Conservation (phyloP, 306 rosid genomes). For the Rosa persica region DNA sequence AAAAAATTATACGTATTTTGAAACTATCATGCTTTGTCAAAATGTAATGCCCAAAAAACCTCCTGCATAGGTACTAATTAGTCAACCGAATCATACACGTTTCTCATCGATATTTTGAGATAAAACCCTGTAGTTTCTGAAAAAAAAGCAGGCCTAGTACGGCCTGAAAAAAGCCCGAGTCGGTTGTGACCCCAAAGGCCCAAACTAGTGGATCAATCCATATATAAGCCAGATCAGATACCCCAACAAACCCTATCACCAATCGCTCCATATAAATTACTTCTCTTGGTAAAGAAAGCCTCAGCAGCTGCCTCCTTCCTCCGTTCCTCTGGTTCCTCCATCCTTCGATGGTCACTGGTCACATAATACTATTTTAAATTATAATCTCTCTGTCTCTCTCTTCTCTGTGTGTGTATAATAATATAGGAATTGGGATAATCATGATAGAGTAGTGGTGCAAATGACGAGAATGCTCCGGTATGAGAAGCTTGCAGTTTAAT, state of each 20-base stretch:
- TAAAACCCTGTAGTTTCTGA: too few relatives aligned
- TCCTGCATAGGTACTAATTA: too few relatives aligned
- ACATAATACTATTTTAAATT: background rate
- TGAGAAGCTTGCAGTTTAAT: conserved; percentile 49
- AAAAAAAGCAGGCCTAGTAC: too few relatives aligned
- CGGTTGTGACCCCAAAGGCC: background rate
- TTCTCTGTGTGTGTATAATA: background rate
- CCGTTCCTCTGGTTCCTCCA: too few relatives aligned
- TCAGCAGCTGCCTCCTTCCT: background rate
- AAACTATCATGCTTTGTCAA: too few relatives aligned
- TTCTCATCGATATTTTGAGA: too few relatives aligned
- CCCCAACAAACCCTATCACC: background rate
- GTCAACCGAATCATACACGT: too few relatives aligned
- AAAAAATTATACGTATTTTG: too few relatives aligned
- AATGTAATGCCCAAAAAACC: too few relatives aligned
- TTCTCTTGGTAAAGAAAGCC: too few relatives aligned
- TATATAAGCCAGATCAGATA: background rate
- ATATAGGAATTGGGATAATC: conserved; percentile 9
- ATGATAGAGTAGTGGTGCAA: conserved; percentile 14
- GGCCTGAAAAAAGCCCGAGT: background rate
- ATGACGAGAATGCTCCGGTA: conserved; percentile 39
- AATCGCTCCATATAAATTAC: background rate
- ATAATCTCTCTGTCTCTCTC: background rate
- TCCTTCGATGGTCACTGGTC: background rate
- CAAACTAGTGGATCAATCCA: background rate